These are phyloP conservation scores for Glebionis coronaria DNA, from an alignment of 129 eudicot species.

Conservation along the genomic window DNA sequence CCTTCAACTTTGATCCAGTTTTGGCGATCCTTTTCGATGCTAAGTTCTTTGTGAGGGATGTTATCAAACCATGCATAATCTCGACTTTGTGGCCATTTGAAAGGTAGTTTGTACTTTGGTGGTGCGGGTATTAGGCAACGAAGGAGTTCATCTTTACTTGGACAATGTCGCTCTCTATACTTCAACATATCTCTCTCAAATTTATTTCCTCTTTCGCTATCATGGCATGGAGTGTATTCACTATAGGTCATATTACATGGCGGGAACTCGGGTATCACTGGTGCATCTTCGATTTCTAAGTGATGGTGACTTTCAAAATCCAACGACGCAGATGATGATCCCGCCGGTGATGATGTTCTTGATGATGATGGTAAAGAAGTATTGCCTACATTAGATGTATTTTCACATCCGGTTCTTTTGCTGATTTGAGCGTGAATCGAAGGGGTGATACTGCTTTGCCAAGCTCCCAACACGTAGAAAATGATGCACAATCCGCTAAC, in stretches of 20 bases:
- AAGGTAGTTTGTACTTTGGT: constrained; percentile 76
- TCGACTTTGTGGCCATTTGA: constrained; percentile 95
- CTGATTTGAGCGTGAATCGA: constrained; percentile 38
- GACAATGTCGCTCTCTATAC: constrained; percentile 93
- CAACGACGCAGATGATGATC: constrained; percentile 26
- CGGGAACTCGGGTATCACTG: constrained; percentile 38
- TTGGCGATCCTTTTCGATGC: constrained; percentile 86
- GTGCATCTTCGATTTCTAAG: constrained; percentile 38
- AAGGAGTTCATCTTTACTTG: constrained; percentile 61
- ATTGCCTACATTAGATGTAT: constrained; percentile 13
- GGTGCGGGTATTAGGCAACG: constrained; percentile 90
- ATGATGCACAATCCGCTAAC: constrained; percentile 71
- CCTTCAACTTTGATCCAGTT: constrained; percentile 98
- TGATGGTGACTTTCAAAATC: constrained; percentile 94
- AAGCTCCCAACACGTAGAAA: constrained; percentile 76
- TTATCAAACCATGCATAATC: constrained; percentile 87
- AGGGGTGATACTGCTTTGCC: constrained; percentile 56
- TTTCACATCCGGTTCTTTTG: constrained; percentile 55
- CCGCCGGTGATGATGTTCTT: constrained; percentile 23
- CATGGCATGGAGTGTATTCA: constrained; percentile 93
- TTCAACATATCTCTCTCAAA: constrained; percentile 71
- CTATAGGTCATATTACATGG: constrained; percentile 67
- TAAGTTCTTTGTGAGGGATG: constrained; percentile 95
- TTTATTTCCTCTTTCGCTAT: constrained; percentile 58
- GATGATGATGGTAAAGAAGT: constrained; percentile 19